These are phyloP conservation scores for Paramecium caudatum DNA, from an alignment of 73 alveolate species.

Conservation along the genomic window DNA sequence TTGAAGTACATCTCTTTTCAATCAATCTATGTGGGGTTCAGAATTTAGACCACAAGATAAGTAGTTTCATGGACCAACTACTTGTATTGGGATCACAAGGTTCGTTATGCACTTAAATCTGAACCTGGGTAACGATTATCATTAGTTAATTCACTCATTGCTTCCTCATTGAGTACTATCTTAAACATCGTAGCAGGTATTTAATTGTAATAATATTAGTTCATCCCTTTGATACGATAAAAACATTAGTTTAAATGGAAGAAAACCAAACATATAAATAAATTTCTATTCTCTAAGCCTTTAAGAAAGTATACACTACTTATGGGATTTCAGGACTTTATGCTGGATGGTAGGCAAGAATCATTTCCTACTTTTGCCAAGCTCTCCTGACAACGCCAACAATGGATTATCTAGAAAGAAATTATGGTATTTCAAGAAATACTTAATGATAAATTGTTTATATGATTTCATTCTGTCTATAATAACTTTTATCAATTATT, in stretches of 20 bases:
- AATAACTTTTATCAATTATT: no score
- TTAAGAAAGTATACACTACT: conserved; percentile 6
- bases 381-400: conserved; percentile 55
- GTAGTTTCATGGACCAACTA: conserved; percentile 57
- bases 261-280: neutral
- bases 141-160: conserved; percentile 15
- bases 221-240: conserved; percentile 62
- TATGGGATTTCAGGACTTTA: conserved; percentile 51
- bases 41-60: conserved; percentile 32
- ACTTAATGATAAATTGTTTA: conserved; percentile 4
- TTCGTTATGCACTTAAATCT: conserved; percentile 48
- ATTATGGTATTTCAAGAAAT: conserved; percentile 35
- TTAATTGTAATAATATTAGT: neutral
- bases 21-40: conserved; percentile 26
- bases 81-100: conserved; percentile 56
- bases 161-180: neutral
- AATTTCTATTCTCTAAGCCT: neutral
- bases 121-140: conserved; percentile 8
- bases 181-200: conserved; percentile 36
- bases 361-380: conserved; percentile 14
- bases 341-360: conserved; percentile 70
- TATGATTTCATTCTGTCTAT: no score
- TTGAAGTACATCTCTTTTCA: neutral
- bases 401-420: conserved; percentile 54
- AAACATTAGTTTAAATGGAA: conserved; percentile 55